Conservation (phyloP, 768 basidiomycete species). For the Leccinum disarticulatum region DNA sequence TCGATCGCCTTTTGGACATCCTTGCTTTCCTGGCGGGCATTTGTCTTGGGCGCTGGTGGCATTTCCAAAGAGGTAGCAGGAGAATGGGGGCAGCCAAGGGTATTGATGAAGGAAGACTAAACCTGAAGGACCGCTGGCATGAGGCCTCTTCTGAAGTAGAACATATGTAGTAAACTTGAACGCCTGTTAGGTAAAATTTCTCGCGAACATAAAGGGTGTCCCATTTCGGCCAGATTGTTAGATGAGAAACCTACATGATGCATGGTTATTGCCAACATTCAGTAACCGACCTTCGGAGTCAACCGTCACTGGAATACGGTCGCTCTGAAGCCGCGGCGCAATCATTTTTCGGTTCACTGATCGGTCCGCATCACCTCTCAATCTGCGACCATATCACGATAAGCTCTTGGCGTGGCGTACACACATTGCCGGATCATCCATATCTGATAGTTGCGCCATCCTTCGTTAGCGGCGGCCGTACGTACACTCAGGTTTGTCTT, state of each 20-base stretch:
- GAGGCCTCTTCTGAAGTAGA: not conserved
- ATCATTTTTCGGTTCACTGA: not conserved
- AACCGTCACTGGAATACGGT: too few species aligned
- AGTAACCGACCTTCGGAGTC: not conserved
- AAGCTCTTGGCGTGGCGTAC: not conserved
- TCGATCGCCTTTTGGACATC: slow-evolving; percentile 52
- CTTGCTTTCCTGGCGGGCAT: slow-evolving; percentile 34
- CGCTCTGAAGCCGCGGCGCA: not conserved
- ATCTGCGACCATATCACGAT: slow-evolving; percentile 13
- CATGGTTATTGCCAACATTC: not conserved
- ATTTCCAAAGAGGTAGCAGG: slow-evolving; percentile 34
- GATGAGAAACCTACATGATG: not conserved
- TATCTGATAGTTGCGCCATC: slow-evolving; percentile 3
- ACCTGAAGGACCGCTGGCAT: slow-evolving; percentile 2
- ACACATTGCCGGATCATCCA: not conserved
- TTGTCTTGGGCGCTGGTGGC: slow-evolving; percentile 52
- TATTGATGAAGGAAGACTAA: not conserved
- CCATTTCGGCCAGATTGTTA: not conserved
- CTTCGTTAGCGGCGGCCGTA: not conserved
- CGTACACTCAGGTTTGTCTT: not conserved
- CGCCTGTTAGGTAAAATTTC: slow-evolving; percentile 13
- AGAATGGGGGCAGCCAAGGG: not conserved
- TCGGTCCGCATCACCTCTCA: slow-evolving; percentile 10
- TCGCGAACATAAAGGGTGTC: not conserved
- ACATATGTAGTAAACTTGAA: slow-evolving; percentile 4